These are phyloP conservation scores for Annulohypoxylon bovei DNA, from an alignment of 495 filamentous ascomycete species.

Conservation along the genomic window DNA sequence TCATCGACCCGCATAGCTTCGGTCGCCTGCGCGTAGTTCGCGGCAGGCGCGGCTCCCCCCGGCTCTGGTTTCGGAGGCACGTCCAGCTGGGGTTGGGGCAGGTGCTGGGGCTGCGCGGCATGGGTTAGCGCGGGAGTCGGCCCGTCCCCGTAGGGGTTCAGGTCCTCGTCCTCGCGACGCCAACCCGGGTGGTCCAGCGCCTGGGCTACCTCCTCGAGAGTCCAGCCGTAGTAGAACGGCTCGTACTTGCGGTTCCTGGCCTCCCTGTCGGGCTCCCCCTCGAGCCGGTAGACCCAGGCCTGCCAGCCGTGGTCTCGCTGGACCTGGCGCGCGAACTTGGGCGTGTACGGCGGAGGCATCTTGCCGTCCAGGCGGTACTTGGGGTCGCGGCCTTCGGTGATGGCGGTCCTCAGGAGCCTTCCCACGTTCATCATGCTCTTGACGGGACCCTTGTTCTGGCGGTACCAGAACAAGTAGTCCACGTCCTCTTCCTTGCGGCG, in stretches of 20 bases:
- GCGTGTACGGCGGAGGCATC: background rate
- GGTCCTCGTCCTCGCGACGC: background rate
- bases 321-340: background rate
- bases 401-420: background rate
- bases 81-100: too few species aligned
- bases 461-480: conserved; percentile 19
- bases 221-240: background rate
- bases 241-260: background rate
- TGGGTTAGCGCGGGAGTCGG: too few species aligned
- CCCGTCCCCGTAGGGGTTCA: background rate
- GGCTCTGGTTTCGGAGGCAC: too few species aligned
- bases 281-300: background rate
- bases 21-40: too few species aligned
- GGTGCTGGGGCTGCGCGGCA: too few species aligned
- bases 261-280: background rate
- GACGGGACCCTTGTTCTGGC: conserved; percentile 15
- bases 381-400: background rate
- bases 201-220: background rate
- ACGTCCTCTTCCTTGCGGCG: conserved; percentile 6
- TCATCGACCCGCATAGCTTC: too few species aligned
- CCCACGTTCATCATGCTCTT: background rate
- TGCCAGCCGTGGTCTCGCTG: background rate
- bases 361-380: background rate
- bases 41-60: too few species aligned
- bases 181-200: background rate